Evolutionary conservation across 352 stramenopile genomes (phyloP).

Genomic region (Globisporangium spinosum): DNA sequence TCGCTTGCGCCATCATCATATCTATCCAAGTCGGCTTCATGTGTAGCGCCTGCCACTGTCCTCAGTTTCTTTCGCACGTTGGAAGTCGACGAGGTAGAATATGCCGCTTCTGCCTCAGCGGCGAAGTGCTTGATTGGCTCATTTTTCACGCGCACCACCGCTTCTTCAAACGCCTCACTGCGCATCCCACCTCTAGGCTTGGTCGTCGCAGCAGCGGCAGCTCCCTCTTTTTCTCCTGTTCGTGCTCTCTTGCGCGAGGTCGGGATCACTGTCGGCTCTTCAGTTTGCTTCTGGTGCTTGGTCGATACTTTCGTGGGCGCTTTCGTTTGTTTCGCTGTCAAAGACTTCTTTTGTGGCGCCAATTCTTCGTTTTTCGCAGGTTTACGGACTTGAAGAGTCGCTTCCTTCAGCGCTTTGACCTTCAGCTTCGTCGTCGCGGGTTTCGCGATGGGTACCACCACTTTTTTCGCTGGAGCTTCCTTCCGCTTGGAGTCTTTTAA

Average conservation of each 20-base stretch:
- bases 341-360: neutral
- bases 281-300: neutral
- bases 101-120: neutral
- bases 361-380: neutral
- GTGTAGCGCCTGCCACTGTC: neutral
- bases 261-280: neutral
- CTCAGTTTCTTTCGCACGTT: neutral
- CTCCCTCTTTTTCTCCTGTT: neutral
- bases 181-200: neutral
- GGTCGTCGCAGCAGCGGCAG: too few relatives aligned
- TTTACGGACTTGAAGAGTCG: neutral
- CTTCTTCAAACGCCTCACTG: neutral
- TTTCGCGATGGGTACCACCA: neutral
- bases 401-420: neutral
- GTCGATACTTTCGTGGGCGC: neutral
- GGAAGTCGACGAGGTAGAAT: neutral
- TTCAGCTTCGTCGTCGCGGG: neutral
- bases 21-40: neutral
- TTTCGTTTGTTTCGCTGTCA: neutral
- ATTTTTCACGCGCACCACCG: neutral
- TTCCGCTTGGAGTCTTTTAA: neutral
- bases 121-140: neutral
- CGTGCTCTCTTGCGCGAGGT: slow-evolving; percentile 1
- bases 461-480: neutral
- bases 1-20: neutral